Conservation (phyloP, 2,329 filamentous ascomycete species). For the Achaetomium macrosporum region DNA sequence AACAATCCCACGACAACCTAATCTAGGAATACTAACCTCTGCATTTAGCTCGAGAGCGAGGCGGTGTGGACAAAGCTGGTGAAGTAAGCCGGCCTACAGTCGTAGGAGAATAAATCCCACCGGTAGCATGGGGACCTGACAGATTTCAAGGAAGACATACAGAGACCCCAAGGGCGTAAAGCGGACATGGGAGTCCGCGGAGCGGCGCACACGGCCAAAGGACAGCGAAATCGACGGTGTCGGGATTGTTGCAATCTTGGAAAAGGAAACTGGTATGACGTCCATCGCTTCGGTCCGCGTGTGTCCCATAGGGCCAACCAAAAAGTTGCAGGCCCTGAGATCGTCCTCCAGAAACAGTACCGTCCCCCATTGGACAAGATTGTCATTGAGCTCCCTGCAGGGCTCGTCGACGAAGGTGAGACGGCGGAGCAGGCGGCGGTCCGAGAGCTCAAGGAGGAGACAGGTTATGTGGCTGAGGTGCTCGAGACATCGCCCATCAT, state of each 20-base stretch:
- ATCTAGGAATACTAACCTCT: not conserved
- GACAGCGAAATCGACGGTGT: slow-evolving; percentile 63
- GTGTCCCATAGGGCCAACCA: not conserved
- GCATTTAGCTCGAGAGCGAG: slow-evolving; percentile 41
- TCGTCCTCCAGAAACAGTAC: slow-evolving; percentile 63
- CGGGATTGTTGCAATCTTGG: slow-evolving; percentile 64
- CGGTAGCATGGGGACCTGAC: slow-evolving; percentile 2
- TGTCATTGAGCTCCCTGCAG: slow-evolving; percentile 59
- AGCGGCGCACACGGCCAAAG: slow-evolving; percentile 61
- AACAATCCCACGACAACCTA: not conserved
- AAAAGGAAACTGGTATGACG: slow-evolving; percentile 41
- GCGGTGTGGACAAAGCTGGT: slow-evolving; percentile 56
- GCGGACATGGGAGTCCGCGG: slow-evolving; percentile 66
- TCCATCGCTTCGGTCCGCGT: not conserved
- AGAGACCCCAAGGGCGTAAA: slow-evolving; percentile 53
- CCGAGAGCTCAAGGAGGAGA: slow-evolving; percentile 61
- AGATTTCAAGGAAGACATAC: slow-evolving; percentile 50
- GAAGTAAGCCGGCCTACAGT: slow-evolving; percentile 39
- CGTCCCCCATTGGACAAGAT: slow-evolving; percentile 55
- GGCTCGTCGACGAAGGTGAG: slow-evolving; percentile 57
- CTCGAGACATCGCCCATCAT: slow-evolving; percentile 58
- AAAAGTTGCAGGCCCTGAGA: slow-evolving; percentile 39
- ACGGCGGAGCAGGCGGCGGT: slow-evolving; percentile 56
- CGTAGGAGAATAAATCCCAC: not conserved
- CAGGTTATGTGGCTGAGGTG: slow-evolving; percentile 54